phyloP scores from a whole-genome alignment of 768 basidiomycete species.

The Asterophora parasitica region DNA sequence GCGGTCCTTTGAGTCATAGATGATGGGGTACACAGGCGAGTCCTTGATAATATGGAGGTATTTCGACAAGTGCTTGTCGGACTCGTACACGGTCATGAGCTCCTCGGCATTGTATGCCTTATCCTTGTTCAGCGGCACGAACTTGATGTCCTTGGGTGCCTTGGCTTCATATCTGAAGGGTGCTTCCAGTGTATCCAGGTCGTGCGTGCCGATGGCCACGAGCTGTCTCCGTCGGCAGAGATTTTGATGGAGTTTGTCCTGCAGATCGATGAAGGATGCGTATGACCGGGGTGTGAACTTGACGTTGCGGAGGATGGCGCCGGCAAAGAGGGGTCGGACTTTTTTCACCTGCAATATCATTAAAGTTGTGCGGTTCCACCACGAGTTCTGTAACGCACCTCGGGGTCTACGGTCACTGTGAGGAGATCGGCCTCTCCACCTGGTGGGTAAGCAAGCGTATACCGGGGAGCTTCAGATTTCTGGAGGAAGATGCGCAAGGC shows the following conservation, averaged over 20 bases:
- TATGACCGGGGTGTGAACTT: slow-evolving; percentile 87
- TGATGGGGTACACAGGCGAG: slow-evolving; percentile 95
- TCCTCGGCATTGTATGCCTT: slow-evolving; percentile 82
- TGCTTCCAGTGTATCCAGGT: slow-evolving; percentile 80
- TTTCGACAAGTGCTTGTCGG: slow-evolving; percentile 84
- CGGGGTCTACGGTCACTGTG: slow-evolving; percentile 63
- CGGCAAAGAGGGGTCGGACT: slow-evolving; percentile 88
- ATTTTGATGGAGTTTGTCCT: slow-evolving; percentile 98
- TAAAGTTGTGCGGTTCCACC: background rate
- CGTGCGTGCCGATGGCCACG: slow-evolving; percentile 96
- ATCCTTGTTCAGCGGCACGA: slow-evolving; percentile 79
- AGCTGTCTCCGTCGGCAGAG: slow-evolving; percentile 85
- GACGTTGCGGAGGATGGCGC: slow-evolving; percentile 85
- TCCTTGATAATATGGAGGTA: slow-evolving; percentile 93
- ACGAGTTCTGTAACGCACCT: slow-evolving; percentile 42
- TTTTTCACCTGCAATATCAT: slow-evolving; percentile 54
- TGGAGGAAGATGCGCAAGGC: slow-evolving; percentile 81
- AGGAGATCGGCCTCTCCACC: slow-evolving; percentile 64
- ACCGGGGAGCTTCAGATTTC: slow-evolving; percentile 60
- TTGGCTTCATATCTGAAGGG: slow-evolving; percentile 88
- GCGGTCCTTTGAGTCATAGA: slow-evolving; percentile 84
- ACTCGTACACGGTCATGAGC: slow-evolving; percentile 93
- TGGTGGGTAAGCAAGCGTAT: slow-evolving; percentile 67
- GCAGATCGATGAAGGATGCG: slow-evolving; percentile 97
- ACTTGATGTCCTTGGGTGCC: slow-evolving; percentile 85